A percentile compares a stretch with the other conserved stretches of the same genome.
phyloP scores from a whole-genome alignment of 2,329 filamentous ascomycete species.

The Fusarium euwallaceae region DNA sequence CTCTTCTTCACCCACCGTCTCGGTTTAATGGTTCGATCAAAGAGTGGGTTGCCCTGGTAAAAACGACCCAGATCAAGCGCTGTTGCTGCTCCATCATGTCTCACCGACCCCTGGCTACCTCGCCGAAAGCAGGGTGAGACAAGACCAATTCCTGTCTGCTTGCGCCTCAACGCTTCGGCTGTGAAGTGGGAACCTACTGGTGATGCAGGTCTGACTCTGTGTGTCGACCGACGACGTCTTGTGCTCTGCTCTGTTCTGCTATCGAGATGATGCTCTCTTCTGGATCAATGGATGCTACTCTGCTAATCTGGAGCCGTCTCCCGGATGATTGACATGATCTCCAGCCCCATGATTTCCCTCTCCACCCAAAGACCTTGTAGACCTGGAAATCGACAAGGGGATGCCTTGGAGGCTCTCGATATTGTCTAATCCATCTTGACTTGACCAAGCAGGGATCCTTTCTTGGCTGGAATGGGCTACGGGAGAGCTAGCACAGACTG shows the following conservation, averaged over 20 bases:
- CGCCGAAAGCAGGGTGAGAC: slow-evolving; percentile 28
- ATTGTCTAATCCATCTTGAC: background rate
- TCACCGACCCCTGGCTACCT: slow-evolving; percentile 33
- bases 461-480: slow-evolving; percentile 38
- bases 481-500: background rate
- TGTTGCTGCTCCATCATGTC: slow-evolving; percentile 27
- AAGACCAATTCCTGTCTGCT: slow-evolving; percentile 15
- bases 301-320: background rate
- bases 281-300: background rate
- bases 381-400: slow-evolving; percentile 18
- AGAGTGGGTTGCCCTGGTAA: slow-evolving; percentile 36
- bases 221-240: slow-evolving; percentile 5
- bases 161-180: slow-evolving; percentile 27
- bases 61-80: slow-evolving; percentile 20
- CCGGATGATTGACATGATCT: slow-evolving; percentile 33
- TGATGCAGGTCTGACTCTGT: slow-evolving; percentile 26
- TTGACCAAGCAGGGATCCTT: slow-evolving; percentile 31
- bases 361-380: slow-evolving; percentile 3
- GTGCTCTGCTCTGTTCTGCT: slow-evolving; percentile 13
- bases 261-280: background rate
- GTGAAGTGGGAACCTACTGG: background rate
- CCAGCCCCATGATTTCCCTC: slow-evolving; percentile 27
- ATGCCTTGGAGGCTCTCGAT: slow-evolving; percentile 30
- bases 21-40: slow-evolving; percentile 12
- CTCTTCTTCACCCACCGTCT: slow-evolving; percentile 17